Percentiles rank a stretch among this genome's conserved stretches.
Evolutionary conservation across 2,329 filamentous ascomycete genomes (phyloP).

Genomic region (Pyrenochaeta sp.): DNA sequence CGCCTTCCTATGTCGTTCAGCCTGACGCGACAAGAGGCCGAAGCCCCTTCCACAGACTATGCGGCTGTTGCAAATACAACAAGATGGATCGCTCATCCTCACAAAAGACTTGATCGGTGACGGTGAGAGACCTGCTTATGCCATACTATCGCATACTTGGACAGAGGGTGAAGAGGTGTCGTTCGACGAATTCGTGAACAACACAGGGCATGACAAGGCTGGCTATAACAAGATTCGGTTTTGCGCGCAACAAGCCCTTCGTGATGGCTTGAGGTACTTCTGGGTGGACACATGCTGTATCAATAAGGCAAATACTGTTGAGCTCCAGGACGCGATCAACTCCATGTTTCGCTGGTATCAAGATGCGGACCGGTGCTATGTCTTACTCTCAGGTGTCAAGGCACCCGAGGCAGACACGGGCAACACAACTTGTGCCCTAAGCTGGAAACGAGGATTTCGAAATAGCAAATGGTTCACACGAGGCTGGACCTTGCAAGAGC

Average conservation of each 20-base stretch:
- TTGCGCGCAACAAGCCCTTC: slow-evolving; percentile 9
- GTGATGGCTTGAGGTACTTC: slow-evolving; percentile 2
- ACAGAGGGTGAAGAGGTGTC: neutral
- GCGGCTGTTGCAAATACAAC: slow-evolving; percentile 3
- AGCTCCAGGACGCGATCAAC: neutral
- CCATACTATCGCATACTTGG: too few species aligned
- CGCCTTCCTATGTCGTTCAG: too few species aligned
- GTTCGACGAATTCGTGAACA: neutral
- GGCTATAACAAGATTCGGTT: slow-evolving; percentile 3
- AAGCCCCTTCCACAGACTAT: neutral
- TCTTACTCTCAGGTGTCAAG: neutral
- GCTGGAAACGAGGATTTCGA: slow-evolving; percentile 8
- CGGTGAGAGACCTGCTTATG: neutral
- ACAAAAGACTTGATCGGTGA: slow-evolving; percentile 1
- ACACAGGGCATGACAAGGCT: neutral
- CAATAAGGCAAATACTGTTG: too few species aligned
- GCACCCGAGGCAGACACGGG: slow-evolving; percentile 1
- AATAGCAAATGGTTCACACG: slow-evolving; percentile 25
- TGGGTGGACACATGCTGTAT: neutral
- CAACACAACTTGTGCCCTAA: neutral
- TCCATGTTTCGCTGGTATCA: too few species aligned
- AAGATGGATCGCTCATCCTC: slow-evolving; percentile 1
- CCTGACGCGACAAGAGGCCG: too few species aligned
- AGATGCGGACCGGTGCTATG: neutral
- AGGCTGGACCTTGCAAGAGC: slow-evolving; percentile 31